Conservation (phyloP, 2,329 filamentous ascomycete species). For the Bertia moriformis region DNA sequence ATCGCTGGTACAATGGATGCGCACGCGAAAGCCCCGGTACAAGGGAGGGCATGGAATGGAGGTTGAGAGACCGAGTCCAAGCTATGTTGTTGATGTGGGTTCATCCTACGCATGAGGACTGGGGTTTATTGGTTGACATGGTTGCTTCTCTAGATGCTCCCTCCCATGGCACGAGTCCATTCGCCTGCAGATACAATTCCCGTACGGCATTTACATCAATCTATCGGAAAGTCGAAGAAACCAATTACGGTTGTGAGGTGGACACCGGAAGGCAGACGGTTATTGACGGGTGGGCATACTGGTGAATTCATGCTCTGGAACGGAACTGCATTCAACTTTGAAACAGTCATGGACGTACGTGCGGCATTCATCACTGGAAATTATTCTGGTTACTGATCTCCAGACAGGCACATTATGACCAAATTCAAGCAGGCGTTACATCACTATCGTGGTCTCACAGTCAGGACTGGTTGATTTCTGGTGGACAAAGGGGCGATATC, state of each 20-base stretch:
- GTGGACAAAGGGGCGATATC: slow-evolving; percentile 51
- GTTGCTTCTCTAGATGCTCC: slow-evolving; percentile 32
- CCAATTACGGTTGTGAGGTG: slow-evolving; percentile 56
- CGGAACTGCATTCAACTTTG: slow-evolving; percentile 59
- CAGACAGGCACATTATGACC: not conserved
- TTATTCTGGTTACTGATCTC: not conserved
- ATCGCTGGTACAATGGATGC: slow-evolving; percentile 52
- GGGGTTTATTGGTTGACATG: slow-evolving; percentile 3
- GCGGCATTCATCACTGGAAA: not conserved
- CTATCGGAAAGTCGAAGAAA: slow-evolving; percentile 56
- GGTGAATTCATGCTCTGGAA: slow-evolving; percentile 62
- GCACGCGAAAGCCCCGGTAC: slow-evolving; percentile 41
- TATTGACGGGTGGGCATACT: slow-evolving; percentile 53
- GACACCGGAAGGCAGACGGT: slow-evolving; percentile 52
- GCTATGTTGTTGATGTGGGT: slow-evolving; percentile 48
- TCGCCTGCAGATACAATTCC: slow-evolving; percentile 49
- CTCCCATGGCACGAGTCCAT: slow-evolving; percentile 38
- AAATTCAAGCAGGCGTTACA: not conserved
- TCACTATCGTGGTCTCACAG: slow-evolving; percentile 42
- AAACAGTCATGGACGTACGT: slow-evolving; percentile 47
- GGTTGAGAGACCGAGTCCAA: slow-evolving; percentile 37
- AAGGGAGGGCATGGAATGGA: slow-evolving; percentile 36
- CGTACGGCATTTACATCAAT: slow-evolving; percentile 53
- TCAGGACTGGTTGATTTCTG: slow-evolving; percentile 57
- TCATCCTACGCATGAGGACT: too few species aligned